Evolutionary conservation across 306 rosid genomes (phyloP), one percentile per base, ranked within the genome.

Genomic region (Vigna unguiculata): DNA sequence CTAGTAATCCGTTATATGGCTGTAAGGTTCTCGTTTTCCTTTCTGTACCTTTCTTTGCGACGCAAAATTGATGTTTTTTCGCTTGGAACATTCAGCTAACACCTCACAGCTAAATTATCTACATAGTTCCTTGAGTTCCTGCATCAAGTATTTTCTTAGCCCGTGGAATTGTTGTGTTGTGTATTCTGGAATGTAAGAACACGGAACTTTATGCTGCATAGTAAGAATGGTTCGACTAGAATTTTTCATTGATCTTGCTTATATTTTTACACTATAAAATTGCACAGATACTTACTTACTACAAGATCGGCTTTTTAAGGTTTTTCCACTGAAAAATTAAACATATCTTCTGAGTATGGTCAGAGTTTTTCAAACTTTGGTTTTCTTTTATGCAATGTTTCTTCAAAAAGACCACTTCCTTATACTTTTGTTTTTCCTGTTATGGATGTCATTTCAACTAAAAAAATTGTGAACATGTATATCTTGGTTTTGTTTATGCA

Each of bases 351-450:
- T 28, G 16, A 22, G 63, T 24, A 4, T 24, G 17, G 17, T 59
- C 10, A 12, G 9, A 36, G 10, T 5, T 41, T 8, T 20, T 41
- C 20, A 12, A 15, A 3, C 30, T 28, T 63, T 38, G 13, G 9
- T 41, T 21, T 66, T 66, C 13, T 48, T 69, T 30, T 10, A 12
- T 41, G 8, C 21, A 21, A 22, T 22, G 7, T 22, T 21, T 40
- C 48, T 30, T 28, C 47, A 6, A 25, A 19, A 36, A 25, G 4
- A 19, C 28, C 17, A 46, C 49, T 46, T 74, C 72, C 36, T 38
- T 10, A n/a, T 83, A 16, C 69, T 63, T 7, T 8, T 78, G 32
- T 14, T 52, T 64, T 66, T 52, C 41, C 45, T 72, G 68, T 15
- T 78, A 61, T 24, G 6, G 22, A 16, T 63, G 49, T 60, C 52